Evolutionary conservation across 1,139 yeast genomes (phyloP), one percentile per base, ranked within the genome.

Genomic region (Tardiomyces depauwii): DNA sequence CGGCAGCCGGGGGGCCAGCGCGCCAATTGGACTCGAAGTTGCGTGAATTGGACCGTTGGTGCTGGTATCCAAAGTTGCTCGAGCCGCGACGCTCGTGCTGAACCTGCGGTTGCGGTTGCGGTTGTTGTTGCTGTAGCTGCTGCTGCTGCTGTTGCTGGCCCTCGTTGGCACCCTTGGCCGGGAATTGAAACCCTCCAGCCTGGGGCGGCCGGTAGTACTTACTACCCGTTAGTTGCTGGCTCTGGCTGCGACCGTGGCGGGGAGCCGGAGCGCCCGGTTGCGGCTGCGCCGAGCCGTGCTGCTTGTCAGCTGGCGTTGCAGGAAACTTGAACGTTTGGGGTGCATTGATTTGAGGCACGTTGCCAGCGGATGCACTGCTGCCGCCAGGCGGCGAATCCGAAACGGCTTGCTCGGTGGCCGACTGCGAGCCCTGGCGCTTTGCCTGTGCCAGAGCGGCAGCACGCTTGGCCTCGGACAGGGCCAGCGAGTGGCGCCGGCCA

Each of bases 361-460:
- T 49, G 2, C 55, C 54, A 42, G 58, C 50, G 7, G 25, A 5
- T 21, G 25, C 25, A 7, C 25, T 7, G 7, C 27, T 48, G 49
- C 19, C 48, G 52, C 39, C 46, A 46, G 40, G 45, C 33, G 30
- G 42, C 33, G 11, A 33, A 18, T 10, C 43, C 45, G 41, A 46
- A n/a, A 16, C 27, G n/a, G 40, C 43, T 28, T 11, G 42, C 13
- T 47, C 36, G 2, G 42, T 47, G 45, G 42, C 41, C 42, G 19
- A 42, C 42, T 42, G 49, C 32, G 42, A 47, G 40, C 21, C 54
- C 39, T 62, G 77, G 71, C 68, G 61, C 45, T 61, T 58, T 2
- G 82, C 80, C 64, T 87, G 95, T 44, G 88, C 89, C 57, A 78
- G 79, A 9, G 96, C 96, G 14, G 98, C 98, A 3, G 97, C 97